phyloP scores from a whole-genome alignment of 2,329 filamentous ascomycete genomes.

The Fusarium sp. region DNA sequence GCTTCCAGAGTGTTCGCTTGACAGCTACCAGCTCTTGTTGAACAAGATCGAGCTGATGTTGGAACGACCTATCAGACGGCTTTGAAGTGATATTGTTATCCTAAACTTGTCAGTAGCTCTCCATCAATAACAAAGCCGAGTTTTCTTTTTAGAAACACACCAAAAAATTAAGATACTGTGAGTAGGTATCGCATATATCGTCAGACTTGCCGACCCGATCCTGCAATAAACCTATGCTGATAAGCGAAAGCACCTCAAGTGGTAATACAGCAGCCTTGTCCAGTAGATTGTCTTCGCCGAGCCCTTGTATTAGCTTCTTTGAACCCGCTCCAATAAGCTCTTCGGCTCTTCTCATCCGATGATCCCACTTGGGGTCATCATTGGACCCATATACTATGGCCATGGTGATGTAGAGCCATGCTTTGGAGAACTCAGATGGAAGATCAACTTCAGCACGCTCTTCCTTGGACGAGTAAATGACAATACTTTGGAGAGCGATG shows the following conservation, averaged over 20 bases:
- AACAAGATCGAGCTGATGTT: slow-evolving; percentile 57
- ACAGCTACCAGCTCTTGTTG: slow-evolving; percentile 59
- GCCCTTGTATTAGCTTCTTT: slow-evolving; percentile 52
- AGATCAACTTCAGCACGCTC: slow-evolving; percentile 52
- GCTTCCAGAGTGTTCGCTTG: slow-evolving; percentile 53
- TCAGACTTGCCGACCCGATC: slow-evolving; percentile 56
- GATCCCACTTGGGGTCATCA: slow-evolving; percentile 44
- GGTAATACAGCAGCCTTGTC: slow-evolving; percentile 57
- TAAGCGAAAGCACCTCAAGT: slow-evolving; percentile 58
- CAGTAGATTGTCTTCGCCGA: slow-evolving; percentile 52
- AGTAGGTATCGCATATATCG: slow-evolving; percentile 59
- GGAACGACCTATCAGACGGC: slow-evolving; percentile 57
- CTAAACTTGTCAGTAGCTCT: slow-evolving; percentile 45
- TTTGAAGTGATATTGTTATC: slow-evolving; percentile 58
- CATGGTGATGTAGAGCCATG: slow-evolving; percentile 60
- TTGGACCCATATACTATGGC: slow-evolving; percentile 51
- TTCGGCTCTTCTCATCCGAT: slow-evolving; percentile 51
- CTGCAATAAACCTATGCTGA: slow-evolving; percentile 56
- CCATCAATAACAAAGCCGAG: rapidly evolving
- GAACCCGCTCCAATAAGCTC: slow-evolving; percentile 54
- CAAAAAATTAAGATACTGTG: slow-evolving; percentile 57
- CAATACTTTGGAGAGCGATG: slow-evolving; percentile 49
- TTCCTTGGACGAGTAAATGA: slow-evolving; percentile 46
- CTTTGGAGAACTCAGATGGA: slow-evolving; percentile 55
- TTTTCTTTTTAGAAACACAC: slow-evolving; percentile 47